Evolutionary conservation across 2,329 filamentous ascomycete species (phyloP), one percentile per base, ranked within the genome.

Genomic region (Xenoacremonium recifei): DNA sequence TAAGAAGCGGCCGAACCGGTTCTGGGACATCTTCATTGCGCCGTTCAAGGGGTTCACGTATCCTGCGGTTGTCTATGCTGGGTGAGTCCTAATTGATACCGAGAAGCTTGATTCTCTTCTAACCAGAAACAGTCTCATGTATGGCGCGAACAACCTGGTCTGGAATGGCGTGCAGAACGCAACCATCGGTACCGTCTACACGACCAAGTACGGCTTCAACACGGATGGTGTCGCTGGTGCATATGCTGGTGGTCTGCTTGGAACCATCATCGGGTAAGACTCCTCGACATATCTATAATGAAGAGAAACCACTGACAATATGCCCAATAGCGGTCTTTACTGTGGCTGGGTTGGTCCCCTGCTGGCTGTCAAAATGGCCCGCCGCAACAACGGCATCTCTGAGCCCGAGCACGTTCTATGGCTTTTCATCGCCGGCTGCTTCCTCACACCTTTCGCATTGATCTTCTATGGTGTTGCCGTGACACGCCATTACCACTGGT

Each of bases 351-450:
- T 66, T 21, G 65, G 61, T 18, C 63, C 59, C 44, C 45, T 60
- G 16, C 58, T 69, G 18, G 72, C 72, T 4, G 47, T 75, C n/a
- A 58, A 55, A 25, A 62, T 73, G 37, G 67, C 72, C 3, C 65
- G 64, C 18, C 58, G 63, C 13, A 73, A 74, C 47, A 61, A 61
- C 21, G 71, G 71, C 29, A 67, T 71, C 45, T 71, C 71, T 37
- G 72, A 75, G 53, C 68, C 72, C 2, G 72, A 75, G 52, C 75
- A 74, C 64, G 63, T 71, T 3, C 58, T 75, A 5, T 69, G 60
- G 27, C 57, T 62, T 11, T 58, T 67, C 44, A 48, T 67, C n/a
- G 58, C 60, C 3, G 65, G 67, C 21, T 62, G 68, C 38, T 33
- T 72, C 5, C 41, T 67, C 3, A 62, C 69, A 15, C 68, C 70